Evolutionary conservation across 2,329 filamentous ascomycete genomes (phyloP).

Genomic region (Alternaria arborescens): DNA sequence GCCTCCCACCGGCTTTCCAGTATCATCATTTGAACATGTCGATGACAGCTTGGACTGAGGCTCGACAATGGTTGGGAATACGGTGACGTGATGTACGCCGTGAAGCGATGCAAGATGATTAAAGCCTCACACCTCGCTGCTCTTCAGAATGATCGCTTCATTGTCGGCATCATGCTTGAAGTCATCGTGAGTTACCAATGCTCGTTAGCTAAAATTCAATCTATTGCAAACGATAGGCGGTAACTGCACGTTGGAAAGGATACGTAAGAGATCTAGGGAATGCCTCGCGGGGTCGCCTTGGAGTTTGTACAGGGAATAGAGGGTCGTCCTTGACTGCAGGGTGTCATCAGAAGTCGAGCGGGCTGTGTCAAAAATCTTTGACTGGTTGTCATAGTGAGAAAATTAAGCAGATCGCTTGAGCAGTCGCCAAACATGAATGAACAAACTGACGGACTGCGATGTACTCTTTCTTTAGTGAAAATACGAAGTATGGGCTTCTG

Average conservation of each 20-base stretch:
- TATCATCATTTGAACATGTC: not conserved
- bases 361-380: not conserved
- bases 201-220: not conserved
- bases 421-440: not conserved
- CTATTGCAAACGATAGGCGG: not conserved
- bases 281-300: not conserved
- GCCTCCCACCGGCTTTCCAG: no score
- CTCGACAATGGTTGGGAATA: not conserved
- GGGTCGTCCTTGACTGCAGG: not conserved
- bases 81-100: no score
- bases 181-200: not conserved
- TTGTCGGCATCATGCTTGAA: not conserved
- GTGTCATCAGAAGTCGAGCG: not conserved
- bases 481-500: not conserved
- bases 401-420: not conserved
- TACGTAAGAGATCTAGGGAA: not conserved
- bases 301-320: not conserved
- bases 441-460: not conserved
- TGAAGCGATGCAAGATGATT: not conserved
- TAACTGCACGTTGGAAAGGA: no score
- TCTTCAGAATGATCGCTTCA: not conserved
- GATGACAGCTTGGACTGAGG: not conserved
- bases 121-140: not conserved
- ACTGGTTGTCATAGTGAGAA: not conserved
- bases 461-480: not conserved